These are phyloP conservation scores for Xanthoconium separans DNA, from an alignment of 1,284 basidiomycete genomes.

Conservation along the genomic window DNA sequence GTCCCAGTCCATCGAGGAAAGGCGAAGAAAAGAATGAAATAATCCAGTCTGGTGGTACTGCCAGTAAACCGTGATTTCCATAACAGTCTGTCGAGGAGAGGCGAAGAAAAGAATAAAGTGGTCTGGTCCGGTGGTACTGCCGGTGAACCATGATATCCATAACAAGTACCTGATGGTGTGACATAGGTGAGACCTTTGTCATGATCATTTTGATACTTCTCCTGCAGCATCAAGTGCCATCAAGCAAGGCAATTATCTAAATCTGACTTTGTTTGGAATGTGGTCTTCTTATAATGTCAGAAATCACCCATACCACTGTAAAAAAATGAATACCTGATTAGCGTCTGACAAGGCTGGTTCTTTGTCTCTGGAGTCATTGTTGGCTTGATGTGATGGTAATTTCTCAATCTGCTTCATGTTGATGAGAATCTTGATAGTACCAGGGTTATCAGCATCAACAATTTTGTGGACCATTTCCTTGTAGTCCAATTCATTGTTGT, in stretches of 20 bases:
- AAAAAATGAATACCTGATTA: background rate
- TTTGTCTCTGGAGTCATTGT: background rate
- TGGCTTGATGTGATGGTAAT: background rate
- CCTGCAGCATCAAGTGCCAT: background rate
- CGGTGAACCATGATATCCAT: no score
- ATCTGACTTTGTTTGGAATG: background rate
- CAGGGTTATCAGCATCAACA: background rate
- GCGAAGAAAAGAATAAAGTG: no score
- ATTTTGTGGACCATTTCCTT: conserved; percentile 15
- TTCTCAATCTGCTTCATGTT: background rate
- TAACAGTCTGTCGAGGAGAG: no score
- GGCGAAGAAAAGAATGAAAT: no score
- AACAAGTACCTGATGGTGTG: background rate
- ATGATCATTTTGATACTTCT: background rate
- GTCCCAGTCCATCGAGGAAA: no score
- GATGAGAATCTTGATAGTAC: background rate
- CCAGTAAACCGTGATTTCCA: no score
- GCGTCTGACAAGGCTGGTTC: background rate
- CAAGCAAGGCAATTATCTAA: background rate
- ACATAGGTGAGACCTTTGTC: background rate
- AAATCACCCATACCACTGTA: no score
- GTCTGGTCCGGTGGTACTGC: no score
- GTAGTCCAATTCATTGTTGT: conserved; percentile 17
- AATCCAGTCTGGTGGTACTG: no score
- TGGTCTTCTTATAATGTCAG: no score